Conservation (phyloP, 176 grass and related monocot species). For the Ananas comosus region DNA sequence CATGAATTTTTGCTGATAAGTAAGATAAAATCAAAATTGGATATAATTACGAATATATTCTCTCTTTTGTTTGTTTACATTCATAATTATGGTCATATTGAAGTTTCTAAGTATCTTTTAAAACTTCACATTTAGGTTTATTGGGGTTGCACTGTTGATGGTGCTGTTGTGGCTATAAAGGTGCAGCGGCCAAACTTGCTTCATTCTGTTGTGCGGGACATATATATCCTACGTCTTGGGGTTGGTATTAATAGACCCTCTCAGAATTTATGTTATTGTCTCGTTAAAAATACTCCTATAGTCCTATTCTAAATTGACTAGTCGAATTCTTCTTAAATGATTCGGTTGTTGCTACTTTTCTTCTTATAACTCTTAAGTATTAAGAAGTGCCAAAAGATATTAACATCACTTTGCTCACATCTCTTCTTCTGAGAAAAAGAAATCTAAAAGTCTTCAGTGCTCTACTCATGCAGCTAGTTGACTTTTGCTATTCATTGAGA, state of each 20-base stretch:
- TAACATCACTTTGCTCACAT: no score
- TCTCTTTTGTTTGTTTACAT: not conserved
- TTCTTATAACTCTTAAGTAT: no score
- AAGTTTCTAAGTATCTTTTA: constrained; percentile 4
- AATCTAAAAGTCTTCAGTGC: no score
- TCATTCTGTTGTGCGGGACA: constrained; percentile 67
- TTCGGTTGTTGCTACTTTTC: no score
- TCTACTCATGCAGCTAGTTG: no score
- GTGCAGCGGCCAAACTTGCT: constrained; percentile 81
- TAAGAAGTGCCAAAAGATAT: no score
- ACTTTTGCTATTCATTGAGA: no score
- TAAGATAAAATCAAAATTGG: not conserved
- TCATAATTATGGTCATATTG: not conserved
- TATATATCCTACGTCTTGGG: constrained; percentile 86
- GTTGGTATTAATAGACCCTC: constrained; percentile 28
- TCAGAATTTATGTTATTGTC: not conserved
- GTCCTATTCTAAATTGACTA: no score
- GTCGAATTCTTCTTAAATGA: no score
- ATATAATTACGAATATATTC: not conserved
- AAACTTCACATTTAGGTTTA: constrained; percentile 51
- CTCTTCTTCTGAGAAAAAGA: no score
- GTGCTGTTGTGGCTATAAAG: constrained; percentile 75
- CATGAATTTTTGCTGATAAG: no score
- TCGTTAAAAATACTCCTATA: not conserved
- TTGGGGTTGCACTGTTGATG: constrained; percentile 64